A percentile compares a stretch with the other conserved stretches of the same genome.
phyloP scores from a whole-genome alignment of 2,329 filamentous ascomycete genomes.

The Talaromyces sp. region DNA sequence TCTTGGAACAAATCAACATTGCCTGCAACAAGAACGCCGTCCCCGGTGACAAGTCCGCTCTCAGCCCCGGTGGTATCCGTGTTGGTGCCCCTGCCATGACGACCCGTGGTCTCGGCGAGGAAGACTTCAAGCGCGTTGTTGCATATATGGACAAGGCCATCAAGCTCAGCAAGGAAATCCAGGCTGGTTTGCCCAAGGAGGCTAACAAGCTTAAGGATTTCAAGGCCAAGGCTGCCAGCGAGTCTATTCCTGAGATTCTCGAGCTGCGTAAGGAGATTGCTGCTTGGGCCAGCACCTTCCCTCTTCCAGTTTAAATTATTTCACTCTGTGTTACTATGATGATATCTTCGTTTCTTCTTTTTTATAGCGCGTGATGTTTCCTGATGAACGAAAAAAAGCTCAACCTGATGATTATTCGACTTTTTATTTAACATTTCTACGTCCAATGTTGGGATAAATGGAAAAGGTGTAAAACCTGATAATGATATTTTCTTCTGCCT shows the following conservation, averaged over 20 bases:
- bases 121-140: conserved; percentile 87
- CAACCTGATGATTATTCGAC: conserved; percentile 15
- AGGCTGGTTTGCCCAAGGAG: conserved; percentile 81
- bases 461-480: conserved; percentile 3
- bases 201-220: conserved; percentile 99
- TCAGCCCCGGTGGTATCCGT: conserved; percentile 89
- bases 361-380: conserved; percentile 5
- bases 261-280: conserved; percentile 84
- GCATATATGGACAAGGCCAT: conserved; percentile 83
- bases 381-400: conserved; percentile 12
- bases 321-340: conserved; percentile 1
- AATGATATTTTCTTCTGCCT: conserved; percentile 7
- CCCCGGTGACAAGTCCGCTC: conserved; percentile 92
- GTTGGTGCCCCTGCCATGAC: conserved; percentile 98
- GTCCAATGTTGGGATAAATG: not conserved
- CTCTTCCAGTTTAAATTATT: conserved; percentile 60
- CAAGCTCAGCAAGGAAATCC: conserved; percentile 84
- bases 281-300: conserved; percentile 81
- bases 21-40: conserved; percentile 99
- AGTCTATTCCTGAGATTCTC: conserved; percentile 75
- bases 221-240: conserved; percentile 81
- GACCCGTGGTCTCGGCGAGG: conserved; percentile 82
- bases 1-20: conserved; percentile 97
- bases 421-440: conserved; percentile 1
- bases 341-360: not conserved